Conservation (phyloP, 2,329 filamentous ascomycete species). For the Ceratocystis ficicola region DNA sequence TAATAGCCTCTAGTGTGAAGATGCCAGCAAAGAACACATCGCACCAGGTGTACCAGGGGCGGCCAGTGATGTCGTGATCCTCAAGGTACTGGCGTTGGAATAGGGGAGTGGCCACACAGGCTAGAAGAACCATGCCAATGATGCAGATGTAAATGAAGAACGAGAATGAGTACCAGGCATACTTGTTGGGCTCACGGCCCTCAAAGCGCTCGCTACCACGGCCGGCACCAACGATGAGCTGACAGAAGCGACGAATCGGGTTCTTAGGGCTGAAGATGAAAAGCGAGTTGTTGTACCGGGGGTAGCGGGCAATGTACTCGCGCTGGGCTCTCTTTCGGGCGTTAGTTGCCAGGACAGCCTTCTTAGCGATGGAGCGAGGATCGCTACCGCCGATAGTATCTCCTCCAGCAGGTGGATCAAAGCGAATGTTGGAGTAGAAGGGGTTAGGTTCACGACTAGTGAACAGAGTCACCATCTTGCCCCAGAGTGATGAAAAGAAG, state of each 20-base stretch:
- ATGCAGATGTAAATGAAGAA: slow-evolving; percentile 89
- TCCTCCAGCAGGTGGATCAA: slow-evolving; percentile 63
- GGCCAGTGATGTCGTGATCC: slow-evolving; percentile 32
- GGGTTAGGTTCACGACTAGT: slow-evolving; percentile 73
- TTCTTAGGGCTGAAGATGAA: slow-evolving; percentile 75
- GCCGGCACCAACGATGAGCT: slow-evolving; percentile 81
- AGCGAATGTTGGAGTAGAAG: slow-evolving; percentile 67
- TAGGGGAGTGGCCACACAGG: slow-evolving; percentile 84
- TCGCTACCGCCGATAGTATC: slow-evolving; percentile 40
- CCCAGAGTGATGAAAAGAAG: slow-evolving; percentile 49
- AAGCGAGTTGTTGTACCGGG: slow-evolving; percentile 82
- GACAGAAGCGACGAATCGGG: slow-evolving; percentile 68
- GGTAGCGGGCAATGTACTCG: slow-evolving; percentile 77
- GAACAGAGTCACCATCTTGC: slow-evolving; percentile 43
- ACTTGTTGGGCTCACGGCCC: slow-evolving; percentile 76
- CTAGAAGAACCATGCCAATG: slow-evolving; percentile 93
- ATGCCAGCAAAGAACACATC: slow-evolving; percentile 80
- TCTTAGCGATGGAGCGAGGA: slow-evolving; percentile 75
- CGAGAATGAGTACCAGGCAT: slow-evolving; percentile 86
- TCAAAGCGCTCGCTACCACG: slow-evolving; percentile 78
- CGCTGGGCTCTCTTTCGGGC: slow-evolving; percentile 77
- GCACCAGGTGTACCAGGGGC: slow-evolving; percentile 79
- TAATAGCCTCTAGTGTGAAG: slow-evolving; percentile 73
- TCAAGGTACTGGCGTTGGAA: slow-evolving; percentile 83
- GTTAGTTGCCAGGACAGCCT: slow-evolving; percentile 74